These are phyloP conservation scores for Elaeis guineensis DNA, from an alignment of 176 grass and related monocot genomes.

Conservation along the genomic window DNA sequence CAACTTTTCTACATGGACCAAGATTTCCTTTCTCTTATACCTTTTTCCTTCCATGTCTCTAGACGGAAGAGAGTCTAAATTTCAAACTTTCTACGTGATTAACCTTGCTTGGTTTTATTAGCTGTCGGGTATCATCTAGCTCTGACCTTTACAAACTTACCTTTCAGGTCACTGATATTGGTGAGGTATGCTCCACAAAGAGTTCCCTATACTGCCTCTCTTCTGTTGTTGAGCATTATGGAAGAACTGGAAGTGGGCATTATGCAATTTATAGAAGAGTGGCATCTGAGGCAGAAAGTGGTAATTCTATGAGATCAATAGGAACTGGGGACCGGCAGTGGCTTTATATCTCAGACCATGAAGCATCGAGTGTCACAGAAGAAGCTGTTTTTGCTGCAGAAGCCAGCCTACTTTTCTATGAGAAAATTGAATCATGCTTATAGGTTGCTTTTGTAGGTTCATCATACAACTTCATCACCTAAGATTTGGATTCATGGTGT, in stretches of 20 bases:
- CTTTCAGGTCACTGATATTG: slow-evolving; percentile 14
- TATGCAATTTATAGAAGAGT: slow-evolving; percentile 73
- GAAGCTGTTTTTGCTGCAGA: slow-evolving; percentile 57
- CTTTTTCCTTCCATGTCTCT: too few relatives aligned
- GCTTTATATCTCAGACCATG: slow-evolving; percentile 74
- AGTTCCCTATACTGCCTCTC: slow-evolving; percentile 46
- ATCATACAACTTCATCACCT: too few relatives aligned
- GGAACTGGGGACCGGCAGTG: slow-evolving; percentile 24
- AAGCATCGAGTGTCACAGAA: slow-evolving; percentile 53
- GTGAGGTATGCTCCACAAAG: slow-evolving; percentile 7
- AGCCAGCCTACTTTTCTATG: slow-evolving; percentile 82
- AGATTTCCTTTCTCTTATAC: too few relatives aligned
- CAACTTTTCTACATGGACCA: too few relatives aligned
- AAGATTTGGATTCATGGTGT: too few relatives aligned
- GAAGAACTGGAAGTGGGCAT: slow-evolving; percentile 66
- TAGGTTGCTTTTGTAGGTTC: neutral
- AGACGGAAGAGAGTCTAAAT: too few relatives aligned
- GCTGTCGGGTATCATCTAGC: too few relatives aligned
- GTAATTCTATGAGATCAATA: slow-evolving; percentile 20
- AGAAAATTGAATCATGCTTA: slow-evolving; percentile 35
- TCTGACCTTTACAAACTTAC: too few relatives aligned
- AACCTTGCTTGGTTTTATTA: too few relatives aligned
- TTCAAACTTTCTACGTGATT: too few relatives aligned
- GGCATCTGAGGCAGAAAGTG: slow-evolving; percentile 12
- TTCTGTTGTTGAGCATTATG: slow-evolving; percentile 81